Percentiles rank a stretch among this genome's conserved stretches.
Conservation (phyloP, 1,284 basidiomycete genomes). For the Naganishia liquefaciens region DNA sequence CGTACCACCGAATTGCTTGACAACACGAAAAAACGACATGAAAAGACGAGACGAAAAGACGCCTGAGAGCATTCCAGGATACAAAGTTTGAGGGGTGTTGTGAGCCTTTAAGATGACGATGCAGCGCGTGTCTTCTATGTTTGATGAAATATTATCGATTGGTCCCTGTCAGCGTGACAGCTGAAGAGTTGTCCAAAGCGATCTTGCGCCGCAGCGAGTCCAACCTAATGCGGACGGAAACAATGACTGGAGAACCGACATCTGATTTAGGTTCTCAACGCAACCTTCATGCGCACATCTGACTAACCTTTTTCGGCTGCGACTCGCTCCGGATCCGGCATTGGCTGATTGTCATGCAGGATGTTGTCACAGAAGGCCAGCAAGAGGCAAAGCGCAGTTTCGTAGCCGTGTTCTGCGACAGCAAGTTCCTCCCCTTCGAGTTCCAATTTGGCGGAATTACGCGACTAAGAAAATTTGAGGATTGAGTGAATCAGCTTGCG, state of each 20-base stretch:
- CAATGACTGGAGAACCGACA: slow-evolving; percentile 36
- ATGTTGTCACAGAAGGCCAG: slow-evolving; percentile 87
- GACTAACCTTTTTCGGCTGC: slow-evolving; percentile 77
- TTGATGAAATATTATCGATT: background rate
- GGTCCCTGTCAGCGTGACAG: slow-evolving; percentile 32
- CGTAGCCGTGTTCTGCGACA: slow-evolving; percentile 89
- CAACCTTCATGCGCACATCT: background rate
- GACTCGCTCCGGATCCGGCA: slow-evolving; percentile 77
- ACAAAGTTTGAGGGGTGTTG: background rate
- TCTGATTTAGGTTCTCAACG: no score
- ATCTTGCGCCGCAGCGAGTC: slow-evolving; percentile 35
- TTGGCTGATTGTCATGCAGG: slow-evolving; percentile 76
- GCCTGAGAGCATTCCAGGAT: background rate
- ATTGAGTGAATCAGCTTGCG: slow-evolving; percentile 61
- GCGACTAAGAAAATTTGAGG: slow-evolving; percentile 62
- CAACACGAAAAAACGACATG: background rate
- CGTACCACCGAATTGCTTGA: background rate
- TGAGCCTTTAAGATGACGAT: background rate
- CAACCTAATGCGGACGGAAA: slow-evolving; percentile 37
- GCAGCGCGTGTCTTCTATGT: no score
- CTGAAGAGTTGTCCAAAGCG: slow-evolving; percentile 27
- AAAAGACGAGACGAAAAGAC: no score
- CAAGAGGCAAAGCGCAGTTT: slow-evolving; percentile 89
- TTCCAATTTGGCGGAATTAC: slow-evolving; percentile 87
- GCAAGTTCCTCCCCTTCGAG: slow-evolving; percentile 72